Evolutionary conservation across 768 basidiomycete genomes (phyloP), one percentile per base, ranked within the genome.

Genomic region (Agaricus subrufescens): DNA sequence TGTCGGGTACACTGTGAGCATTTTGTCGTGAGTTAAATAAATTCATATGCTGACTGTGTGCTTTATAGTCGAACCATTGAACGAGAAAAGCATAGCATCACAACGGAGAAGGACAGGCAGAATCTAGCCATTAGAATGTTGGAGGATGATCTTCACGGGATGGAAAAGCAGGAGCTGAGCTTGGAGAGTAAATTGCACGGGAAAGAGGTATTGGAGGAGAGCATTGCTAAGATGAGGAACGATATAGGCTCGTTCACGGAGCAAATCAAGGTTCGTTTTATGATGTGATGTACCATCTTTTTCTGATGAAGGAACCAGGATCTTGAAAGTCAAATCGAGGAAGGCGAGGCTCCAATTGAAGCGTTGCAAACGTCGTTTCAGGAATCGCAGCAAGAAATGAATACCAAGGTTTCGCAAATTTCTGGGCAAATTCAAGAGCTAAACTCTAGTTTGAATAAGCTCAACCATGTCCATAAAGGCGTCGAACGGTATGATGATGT

Each of bases 1-100:
- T 95, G 25, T 75, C 78, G 1, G 73, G 71, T 14, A 77, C 87
- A 58, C 75, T 93, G 94, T 96, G 63, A 65, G 84, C 69, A 44
- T 25, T 27, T 25, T 31, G 7, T 11, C 7, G 19, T 19, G 7
- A 34, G 11, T 34, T 11, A 11, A 34, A 34, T 1, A 34, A 2
- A 15, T 19, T 39, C n/a, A 26, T 15, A 12, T 45, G 25, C 52
- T 46, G 29, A 55, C 26, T 27, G 4, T 40, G 26, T 43, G 25
- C 50, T 26, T 55, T 46, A 40, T 60, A 91, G 89, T 29, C 87
- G 85, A n/a, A 68, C 74, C 38, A 76, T 78, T 60, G 88, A 91
- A 45, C 78, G 83, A 52, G 85, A 90, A 58, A 80, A 76, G 61
- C 79, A 82, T 58, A 67, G 69, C 15, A 65, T 91, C 25, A 69